Evolutionary conservation across 148 eudicot species (phyloP), one percentile per base, ranked within the genome.

Genomic region (Beta vulgaris): DNA sequence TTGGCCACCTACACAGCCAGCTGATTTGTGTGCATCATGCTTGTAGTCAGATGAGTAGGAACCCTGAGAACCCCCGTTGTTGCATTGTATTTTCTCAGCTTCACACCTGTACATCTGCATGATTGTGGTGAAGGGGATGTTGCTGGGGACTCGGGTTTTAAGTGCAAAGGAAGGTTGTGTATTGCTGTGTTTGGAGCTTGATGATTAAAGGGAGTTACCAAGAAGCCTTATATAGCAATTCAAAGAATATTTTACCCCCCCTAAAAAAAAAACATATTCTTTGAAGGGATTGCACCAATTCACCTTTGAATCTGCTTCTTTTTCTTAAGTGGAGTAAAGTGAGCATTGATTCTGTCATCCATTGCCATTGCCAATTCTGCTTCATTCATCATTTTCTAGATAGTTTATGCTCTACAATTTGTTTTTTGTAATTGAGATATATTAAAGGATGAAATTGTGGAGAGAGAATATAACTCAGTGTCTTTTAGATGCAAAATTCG

Each of bases 21-120:
- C 29, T 39, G 65, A 12, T 31, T 76, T 55, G 64, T 76, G 73
- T 35, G 37, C 51, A 32, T 68, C 46, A 28, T 74, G 23, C 3
- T 21, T 36, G 42, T 64, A 58, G n/a, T 64, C 70, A 46, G 77
- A 74, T 23, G 77, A 63, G 60, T 44, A 28, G 28, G 18, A 64
- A 43, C 66, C 55, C 15, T 77, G 74, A n/a, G 60, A 3, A 28
- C 58, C n/a, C n/a, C n/a, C 48, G 10, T 59, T 77, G 74, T 25
- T 40, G 37, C 64, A 69, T 19, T 34, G 46, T 69, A 10, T 34
- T 29, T 70, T 46, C 58, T 67, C 73, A 58, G 78, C 67, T 68
- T 74, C 82, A 53, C 82, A 74, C 57, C 49, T 80, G 71, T 49
- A 60, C 65, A 68, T 44, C 69, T 80, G 82, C 63, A 49, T 80